Evolutionary conservation across 208 protist genomes (phyloP).

Genomic region (Trypanosoma grayi): DNA sequence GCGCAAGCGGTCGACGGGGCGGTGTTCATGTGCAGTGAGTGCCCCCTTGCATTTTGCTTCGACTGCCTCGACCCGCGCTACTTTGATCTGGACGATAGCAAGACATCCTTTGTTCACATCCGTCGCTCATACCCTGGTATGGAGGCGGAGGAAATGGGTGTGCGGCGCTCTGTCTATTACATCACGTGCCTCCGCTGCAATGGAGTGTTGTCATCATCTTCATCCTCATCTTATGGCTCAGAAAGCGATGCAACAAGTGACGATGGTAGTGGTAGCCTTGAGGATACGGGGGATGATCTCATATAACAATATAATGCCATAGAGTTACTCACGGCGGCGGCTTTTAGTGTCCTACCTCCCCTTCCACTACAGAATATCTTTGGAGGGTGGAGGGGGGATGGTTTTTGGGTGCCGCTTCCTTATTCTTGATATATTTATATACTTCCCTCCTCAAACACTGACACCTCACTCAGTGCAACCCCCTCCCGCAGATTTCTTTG

Average conservation of each 20-base stretch:
- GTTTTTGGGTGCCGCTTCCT: too few species aligned
- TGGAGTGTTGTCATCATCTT: constrained; percentile 61
- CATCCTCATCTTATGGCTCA: too few species aligned
- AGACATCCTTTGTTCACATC: constrained; percentile 61
- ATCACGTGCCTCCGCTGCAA: constrained; percentile 77
- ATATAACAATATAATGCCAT: constrained; percentile 3
- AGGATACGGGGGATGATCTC: too few species aligned
- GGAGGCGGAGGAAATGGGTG: constrained; percentile 56
- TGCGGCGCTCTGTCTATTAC: constrained; percentile 75
- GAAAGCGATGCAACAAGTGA: too few species aligned
- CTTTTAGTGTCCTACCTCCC: neutral
- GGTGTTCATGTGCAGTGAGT: constrained; percentile 82
- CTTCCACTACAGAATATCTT: too few species aligned
- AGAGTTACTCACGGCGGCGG: neutral
- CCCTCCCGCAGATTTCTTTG: too few species aligned
- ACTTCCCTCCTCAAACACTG: too few species aligned
- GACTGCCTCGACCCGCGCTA: constrained; percentile 83
- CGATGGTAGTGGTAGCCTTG: constrained; percentile 9
- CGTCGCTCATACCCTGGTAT: constrained; percentile 64
- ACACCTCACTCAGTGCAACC: too few species aligned
- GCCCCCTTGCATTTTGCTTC: constrained; percentile 81
- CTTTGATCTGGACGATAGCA: constrained; percentile 60
- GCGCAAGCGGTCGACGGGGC: constrained; percentile 56
- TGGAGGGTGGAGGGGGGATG: too few species aligned
- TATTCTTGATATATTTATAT: too few species aligned